Evolutionary conservation across 306 rosid species (phyloP).

Genomic region (Prunus kanzakura): DNA sequence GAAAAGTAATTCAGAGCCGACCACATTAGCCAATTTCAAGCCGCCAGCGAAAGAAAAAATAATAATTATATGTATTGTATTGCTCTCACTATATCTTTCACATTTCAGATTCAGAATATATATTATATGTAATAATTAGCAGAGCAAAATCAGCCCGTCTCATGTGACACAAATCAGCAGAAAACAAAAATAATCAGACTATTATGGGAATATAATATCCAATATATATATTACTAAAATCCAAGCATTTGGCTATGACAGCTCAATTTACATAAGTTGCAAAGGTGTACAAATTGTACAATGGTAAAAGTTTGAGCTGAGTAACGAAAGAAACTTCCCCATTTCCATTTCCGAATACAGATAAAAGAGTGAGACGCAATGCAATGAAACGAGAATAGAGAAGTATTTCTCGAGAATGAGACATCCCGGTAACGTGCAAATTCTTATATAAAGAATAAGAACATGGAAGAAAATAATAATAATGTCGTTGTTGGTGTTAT

Average conservation of each 20-base stretch:
- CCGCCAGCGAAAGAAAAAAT: not conserved
- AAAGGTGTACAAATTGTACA: not conserved
- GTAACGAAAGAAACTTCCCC: not conserved
- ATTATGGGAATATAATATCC: too few species aligned
- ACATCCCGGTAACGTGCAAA: not conserved
- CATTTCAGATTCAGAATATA: too few species aligned
- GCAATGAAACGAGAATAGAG: too few species aligned
- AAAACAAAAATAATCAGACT: not conserved
- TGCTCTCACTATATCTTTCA: too few species aligned
- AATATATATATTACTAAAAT: too few species aligned
- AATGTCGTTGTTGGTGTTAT: not conserved
- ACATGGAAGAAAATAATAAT: not conserved
- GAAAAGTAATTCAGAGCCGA: not conserved
- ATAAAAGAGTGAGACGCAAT: too few species aligned
- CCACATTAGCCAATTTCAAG: slow-evolving; percentile 8
- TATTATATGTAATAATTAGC: not conserved
- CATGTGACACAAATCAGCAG: slow-evolving; percentile 1
- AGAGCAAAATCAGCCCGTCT: not conserved
- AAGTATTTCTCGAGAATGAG: too few species aligned
- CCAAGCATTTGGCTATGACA: not conserved
- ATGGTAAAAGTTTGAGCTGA: not conserved
- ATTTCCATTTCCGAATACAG: too few species aligned
- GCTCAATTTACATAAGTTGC: not conserved
- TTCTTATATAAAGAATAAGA: not conserved
- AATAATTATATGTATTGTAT: too few species aligned